These are phyloP conservation scores for Aspergillus sp. DNA, from an alignment of 2,329 filamentous ascomycete species.

Conservation along the genomic window DNA sequence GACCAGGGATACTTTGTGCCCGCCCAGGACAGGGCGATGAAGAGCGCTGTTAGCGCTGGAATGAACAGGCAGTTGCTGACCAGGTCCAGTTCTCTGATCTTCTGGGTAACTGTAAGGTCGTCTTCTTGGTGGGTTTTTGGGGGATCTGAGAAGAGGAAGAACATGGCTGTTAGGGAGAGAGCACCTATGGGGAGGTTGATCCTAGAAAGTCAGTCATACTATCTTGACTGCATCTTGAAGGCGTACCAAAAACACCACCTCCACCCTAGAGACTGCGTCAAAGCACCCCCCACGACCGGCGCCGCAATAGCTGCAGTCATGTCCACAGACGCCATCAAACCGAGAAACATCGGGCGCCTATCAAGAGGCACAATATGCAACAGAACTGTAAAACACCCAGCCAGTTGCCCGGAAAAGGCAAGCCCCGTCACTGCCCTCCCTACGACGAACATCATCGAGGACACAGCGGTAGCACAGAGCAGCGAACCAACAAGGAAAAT, in stretches of 20 bases:
- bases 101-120: conserved; percentile 20
- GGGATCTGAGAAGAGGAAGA: conserved; percentile 23
- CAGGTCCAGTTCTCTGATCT: conserved; percentile 33
- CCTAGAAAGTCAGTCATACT: conserved; percentile 10
- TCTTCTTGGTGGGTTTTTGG: conserved; percentile 5
- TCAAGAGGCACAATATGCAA: background rate
- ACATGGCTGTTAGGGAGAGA: conserved; percentile 17
- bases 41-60: conserved; percentile 28
- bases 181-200: conserved; percentile 36
- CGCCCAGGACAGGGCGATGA: conserved; percentile 35
- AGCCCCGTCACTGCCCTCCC: background rate
- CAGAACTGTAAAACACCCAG: background rate
- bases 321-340: conserved; percentile 26
- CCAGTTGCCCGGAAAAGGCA: background rate
- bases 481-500: background rate
- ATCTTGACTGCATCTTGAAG: background rate
- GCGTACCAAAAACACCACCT: conserved; percentile 35
- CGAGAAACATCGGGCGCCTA: background rate
- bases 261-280: conserved; percentile 36
- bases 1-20: conserved; percentile 38
- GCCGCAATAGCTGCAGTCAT: conserved; percentile 26
- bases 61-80: conserved; percentile 34
- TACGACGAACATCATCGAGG: background rate
- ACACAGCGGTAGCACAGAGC: background rate
- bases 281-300: conserved; percentile 35